phyloP scores from a whole-genome alignment of 148 eudicot species.

The Persicaria tinctoria region DNA sequence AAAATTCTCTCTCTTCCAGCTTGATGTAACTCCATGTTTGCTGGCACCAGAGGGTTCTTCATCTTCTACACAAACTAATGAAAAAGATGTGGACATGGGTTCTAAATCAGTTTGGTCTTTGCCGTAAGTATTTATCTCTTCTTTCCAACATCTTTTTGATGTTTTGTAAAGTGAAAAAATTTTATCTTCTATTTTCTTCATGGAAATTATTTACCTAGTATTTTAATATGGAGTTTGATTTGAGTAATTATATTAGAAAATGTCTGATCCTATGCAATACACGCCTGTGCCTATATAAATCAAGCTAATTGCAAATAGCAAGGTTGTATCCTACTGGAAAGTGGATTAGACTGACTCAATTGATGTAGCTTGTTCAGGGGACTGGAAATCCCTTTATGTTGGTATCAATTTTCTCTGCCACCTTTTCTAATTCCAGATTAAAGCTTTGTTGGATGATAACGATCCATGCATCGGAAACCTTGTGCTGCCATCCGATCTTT shows the following conservation, averaged over 20 bases:
- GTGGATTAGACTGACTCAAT: no score
- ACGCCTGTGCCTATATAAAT: not conserved
- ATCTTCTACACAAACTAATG: conserved; percentile 20
- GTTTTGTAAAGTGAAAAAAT: not conserved
- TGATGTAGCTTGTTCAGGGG: not conserved
- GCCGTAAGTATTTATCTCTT: conserved; percentile 57
- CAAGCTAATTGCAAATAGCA: not conserved
- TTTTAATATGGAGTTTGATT: not conserved
- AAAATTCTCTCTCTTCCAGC: conserved; percentile 38
- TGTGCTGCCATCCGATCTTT: not conserved
- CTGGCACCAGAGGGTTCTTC: conserved; percentile 41
- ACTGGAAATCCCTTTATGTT: not conserved
- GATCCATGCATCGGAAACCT: not conserved
- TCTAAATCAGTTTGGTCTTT: conserved; percentile 68
- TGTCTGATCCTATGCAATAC: not conserved
- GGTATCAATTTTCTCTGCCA: not conserved
- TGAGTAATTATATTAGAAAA: not conserved
- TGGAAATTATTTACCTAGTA: not conserved
- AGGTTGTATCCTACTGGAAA: not conserved
- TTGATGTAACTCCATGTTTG: conserved; percentile 79
- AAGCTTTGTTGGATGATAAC: not conserved
- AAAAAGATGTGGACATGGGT: conserved; percentile 29
- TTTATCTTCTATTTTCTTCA: not conserved
- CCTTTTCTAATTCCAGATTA: not conserved
- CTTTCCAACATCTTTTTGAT: not conserved